Evolutionary conservation across 345 rosid species (phyloP), one percentile per base, ranked within the genome.

Genomic region (Lumnitzera racemosa): DNA sequence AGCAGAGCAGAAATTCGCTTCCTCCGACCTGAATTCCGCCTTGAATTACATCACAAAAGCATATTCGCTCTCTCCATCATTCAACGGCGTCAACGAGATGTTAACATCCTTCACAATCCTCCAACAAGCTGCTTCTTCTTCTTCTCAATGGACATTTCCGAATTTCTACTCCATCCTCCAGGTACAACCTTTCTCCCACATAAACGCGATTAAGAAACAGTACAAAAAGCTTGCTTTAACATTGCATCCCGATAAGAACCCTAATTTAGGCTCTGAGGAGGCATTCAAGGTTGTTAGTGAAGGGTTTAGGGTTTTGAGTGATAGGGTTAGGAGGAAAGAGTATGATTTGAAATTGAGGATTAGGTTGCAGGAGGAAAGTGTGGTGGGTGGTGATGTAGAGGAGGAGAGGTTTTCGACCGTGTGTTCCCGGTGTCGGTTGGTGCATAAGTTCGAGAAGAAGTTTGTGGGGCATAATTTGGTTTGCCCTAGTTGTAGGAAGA

Each of bases 231-330:
- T 92, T 15, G 96, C 96, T 53, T 72, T 89, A 36, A 53, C 68
- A 16, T 65, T 92, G 74, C 94, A 87, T 66, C 96, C 98, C 25
- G 96, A 91, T 58, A 91, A 87, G 74, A 87, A 85, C 61, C 75
- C 81, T 1, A 75, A 67, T 24, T 53, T 66, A 15, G 95, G 95
- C 8, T 83, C 92, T 25, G 92, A 85, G 56, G 98, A 91, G 14
- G 98, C 96, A 53, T 89, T 91, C 72, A 91, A 85, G 77, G 76
- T 83, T 58, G 88, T 91, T 53, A 89, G 76, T 27, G 90, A 91
- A 49, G 95, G 83, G 59, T 85, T 87, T 81, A 68, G 78, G 78
- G 75, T 89, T 55, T 74, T 91, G 59, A 74, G 80, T 14, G 95
- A 91, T 69, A 80, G 66, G 62, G 69, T 78, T 61, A 76, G 73